phyloP scores from a whole-genome alignment of 2,329 filamentous ascomycete genomes.

The Talaromyces sp. region DNA sequence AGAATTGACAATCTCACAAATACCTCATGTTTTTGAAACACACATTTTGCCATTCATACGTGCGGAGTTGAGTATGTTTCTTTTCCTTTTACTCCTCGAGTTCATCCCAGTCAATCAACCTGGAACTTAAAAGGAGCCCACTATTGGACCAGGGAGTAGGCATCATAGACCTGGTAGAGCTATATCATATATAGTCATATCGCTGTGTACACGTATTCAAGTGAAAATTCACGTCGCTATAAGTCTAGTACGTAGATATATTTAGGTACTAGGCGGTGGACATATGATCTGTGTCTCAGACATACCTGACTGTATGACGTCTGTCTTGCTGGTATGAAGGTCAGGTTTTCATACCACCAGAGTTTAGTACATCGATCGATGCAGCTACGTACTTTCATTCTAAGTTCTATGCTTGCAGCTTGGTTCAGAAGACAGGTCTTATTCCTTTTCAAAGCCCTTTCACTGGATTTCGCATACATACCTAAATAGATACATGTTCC shows the following conservation, averaged over 20 bases:
- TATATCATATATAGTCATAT: background rate
- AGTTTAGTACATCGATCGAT: background rate
- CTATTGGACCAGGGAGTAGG: background rate
- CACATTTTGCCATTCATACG: background rate
- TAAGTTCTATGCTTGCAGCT: background rate
- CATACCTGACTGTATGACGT: background rate
- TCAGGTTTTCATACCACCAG: background rate
- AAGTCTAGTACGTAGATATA: background rate
- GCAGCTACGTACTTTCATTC: conserved; percentile 8
- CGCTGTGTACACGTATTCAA: background rate
- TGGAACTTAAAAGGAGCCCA: background rate
- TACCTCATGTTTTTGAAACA: background rate
- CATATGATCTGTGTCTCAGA: background rate
- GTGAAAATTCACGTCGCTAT: background rate
- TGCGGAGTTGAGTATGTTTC: background rate
- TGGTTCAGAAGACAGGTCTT: background rate
- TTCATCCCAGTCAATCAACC: conserved; percentile 4
- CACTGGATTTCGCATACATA: background rate
- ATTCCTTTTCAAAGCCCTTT: background rate
- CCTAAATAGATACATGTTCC: background rate
- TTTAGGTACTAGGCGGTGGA: background rate
- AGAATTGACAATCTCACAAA: background rate
- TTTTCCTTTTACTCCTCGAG: background rate
- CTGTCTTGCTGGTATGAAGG: background rate
- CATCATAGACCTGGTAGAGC: background rate